A percentile compares a stretch with the other conserved stretches of the same genome.
Evolutionary conservation across 768 basidiomycete genomes (phyloP).

Genomic region (Termitomyces sp.): DNA sequence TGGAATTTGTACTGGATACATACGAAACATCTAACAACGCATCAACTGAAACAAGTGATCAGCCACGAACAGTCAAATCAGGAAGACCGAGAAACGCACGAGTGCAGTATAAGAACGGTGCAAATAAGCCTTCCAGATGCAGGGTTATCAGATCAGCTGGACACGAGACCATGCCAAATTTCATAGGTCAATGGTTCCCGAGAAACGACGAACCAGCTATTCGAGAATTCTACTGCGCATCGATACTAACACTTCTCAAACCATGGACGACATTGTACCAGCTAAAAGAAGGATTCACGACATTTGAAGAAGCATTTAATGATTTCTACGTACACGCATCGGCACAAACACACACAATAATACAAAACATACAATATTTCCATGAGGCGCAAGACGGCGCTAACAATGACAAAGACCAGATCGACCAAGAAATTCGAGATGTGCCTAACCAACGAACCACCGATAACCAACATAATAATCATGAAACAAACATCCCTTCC

Average conservation of each 20-base stretch:
- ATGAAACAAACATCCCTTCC: no score
- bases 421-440: not conserved
- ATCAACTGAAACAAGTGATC: conserved; percentile 6
- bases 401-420: not conserved
- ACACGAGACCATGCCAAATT: conserved; percentile 31
- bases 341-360: not conserved
- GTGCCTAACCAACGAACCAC: not conserved
- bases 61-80: conserved; percentile 10
- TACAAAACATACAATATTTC: conserved; percentile 31
- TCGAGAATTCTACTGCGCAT: conserved; percentile 24
- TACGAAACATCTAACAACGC: conserved; percentile 18
- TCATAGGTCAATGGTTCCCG: conserved; percentile 31
- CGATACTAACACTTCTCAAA: conserved; percentile 28
- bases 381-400: conserved; percentile 22
- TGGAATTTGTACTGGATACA: conserved; percentile 17
- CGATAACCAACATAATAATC: not conserved
- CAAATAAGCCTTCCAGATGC: conserved; percentile 2
- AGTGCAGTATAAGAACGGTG: conserved; percentile 16
- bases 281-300: conserved; percentile 10
- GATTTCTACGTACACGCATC: conserved; percentile 8
- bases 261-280: conserved; percentile 29
- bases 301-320: conserved; percentile 20
- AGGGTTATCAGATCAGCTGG: conserved; percentile 18
- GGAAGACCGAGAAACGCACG: conserved; percentile 8
- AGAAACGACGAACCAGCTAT: conserved; percentile 14